Percentiles rank a stretch among this genome's conserved stretches.
Conservation (phyloP, 1,284 basidiomycete species). For the Puccinia sorghi region DNA sequence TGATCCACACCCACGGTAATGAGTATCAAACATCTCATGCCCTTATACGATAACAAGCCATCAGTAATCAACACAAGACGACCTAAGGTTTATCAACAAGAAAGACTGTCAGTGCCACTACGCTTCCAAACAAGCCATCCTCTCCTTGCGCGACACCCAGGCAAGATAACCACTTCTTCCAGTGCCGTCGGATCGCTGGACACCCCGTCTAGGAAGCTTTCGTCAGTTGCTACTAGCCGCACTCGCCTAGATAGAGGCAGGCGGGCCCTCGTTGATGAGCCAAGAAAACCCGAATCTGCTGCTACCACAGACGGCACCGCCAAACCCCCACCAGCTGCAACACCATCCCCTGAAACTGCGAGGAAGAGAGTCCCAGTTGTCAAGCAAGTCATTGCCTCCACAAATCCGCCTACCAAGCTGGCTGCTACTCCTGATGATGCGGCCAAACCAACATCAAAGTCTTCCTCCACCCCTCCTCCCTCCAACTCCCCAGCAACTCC, state of each 20-base stretch:
- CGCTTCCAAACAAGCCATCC: conserved; percentile 9
- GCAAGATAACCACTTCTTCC: not conserved
- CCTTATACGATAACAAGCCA: not conserved
- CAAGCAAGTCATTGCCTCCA: not conserved
- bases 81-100: not conserved
- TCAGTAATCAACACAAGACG: not conserved
- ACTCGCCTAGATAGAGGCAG: not conserved
- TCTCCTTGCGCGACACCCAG: not conserved
- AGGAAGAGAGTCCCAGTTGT: no score
- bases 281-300: not conserved
- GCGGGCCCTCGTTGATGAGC: conserved; percentile 8
- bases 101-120: not conserved
- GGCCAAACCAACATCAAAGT: not conserved
- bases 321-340: not conserved
- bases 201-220: conserved; percentile 5
- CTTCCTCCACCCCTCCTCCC: not conserved
- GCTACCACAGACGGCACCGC: not conserved
- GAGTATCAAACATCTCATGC: not conserved
- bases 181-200: not conserved
- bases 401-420: not conserved
- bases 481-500: not conserved
- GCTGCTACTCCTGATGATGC: conserved; percentile 8
- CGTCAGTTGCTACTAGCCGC: not conserved
- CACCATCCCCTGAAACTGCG: not conserved
- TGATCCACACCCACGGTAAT: conserved; percentile 1